Evolutionary conservation across 805 yeast genomes (phyloP).

Genomic region (Nakazawaea wickerhamii): DNA sequence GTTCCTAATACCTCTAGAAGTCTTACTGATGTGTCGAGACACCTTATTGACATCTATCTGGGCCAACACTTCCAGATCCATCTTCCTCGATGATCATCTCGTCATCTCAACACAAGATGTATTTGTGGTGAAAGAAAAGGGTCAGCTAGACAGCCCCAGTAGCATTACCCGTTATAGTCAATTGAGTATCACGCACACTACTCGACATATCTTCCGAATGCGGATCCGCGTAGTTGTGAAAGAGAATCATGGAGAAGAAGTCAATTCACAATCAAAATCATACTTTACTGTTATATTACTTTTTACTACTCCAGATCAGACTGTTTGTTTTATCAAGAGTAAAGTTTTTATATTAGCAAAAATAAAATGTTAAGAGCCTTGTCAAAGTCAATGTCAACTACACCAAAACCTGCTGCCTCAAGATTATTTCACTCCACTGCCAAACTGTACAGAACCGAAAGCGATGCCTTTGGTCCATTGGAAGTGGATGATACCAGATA

Average conservation of each 20-base stretch:
- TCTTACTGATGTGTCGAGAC: slow-evolving; percentile 40
- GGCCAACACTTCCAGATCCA: background rate
- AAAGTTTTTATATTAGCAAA: no score
- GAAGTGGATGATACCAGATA: slow-evolving; percentile 82
- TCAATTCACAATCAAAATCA: no score
- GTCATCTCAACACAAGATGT: background rate
- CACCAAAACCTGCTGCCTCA: slow-evolving; percentile 2
- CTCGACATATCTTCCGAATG: no score
- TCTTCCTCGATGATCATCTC: background rate
- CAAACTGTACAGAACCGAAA: slow-evolving; percentile 57
- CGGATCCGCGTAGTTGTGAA: no score
- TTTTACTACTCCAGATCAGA: no score
- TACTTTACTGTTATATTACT: no score
- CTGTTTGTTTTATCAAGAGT: no score
- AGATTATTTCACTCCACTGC: slow-evolving; percentile 18
- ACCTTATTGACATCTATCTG: background rate
- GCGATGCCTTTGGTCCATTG: slow-evolving; percentile 96
- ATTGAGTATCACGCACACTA: no score
- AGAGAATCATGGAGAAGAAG: no score
- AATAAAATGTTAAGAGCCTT: slow-evolving; percentile 5
- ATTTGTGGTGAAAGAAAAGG: no score
- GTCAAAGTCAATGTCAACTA: slow-evolving; percentile 8
- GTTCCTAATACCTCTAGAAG: slow-evolving; percentile 46
- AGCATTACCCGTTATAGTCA: no score
- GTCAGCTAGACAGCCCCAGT: no score